These are phyloP conservation scores for Picea glauca DNA, from an alignment of 75 land plant species.

Conservation along the genomic window DNA sequence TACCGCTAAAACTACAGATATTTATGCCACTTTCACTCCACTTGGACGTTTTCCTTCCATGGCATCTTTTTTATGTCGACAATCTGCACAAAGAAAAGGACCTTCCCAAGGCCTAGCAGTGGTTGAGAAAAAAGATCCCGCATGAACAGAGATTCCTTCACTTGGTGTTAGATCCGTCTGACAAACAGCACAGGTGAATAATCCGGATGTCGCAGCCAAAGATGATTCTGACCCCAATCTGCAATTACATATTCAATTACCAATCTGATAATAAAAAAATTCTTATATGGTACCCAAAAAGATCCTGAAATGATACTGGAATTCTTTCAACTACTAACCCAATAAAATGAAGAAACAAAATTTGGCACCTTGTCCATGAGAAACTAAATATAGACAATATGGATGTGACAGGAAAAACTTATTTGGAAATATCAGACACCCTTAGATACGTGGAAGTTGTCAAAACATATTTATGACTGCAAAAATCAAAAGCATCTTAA, in stretches of 20 bases:
- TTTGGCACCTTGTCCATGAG: background rate
- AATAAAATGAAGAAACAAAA: background rate
- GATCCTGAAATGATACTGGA: background rate
- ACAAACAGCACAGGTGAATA: slow-evolving; percentile 79
- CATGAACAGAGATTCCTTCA: slow-evolving; percentile 81
- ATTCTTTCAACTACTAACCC: background rate
- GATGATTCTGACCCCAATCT: slow-evolving; percentile 33
- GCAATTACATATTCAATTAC: slow-evolving; percentile 9
- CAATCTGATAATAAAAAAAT: background rate
- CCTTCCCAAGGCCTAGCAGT: slow-evolving; percentile 74
- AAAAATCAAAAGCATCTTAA: too few relatives aligned
- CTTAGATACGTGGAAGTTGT: too few relatives aligned
- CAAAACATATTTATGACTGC: too few relatives aligned
- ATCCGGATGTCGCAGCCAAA: slow-evolving; percentile 26
- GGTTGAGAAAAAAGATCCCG: slow-evolving; percentile 73
- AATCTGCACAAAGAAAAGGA: slow-evolving; percentile 76
- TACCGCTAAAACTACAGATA: background rate
- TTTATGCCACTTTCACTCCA: slow-evolving; percentile 40
- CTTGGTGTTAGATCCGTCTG: slow-evolving; percentile 66
- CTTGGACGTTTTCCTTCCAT: slow-evolving; percentile 77
- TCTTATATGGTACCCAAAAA: background rate
- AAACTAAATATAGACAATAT: background rate
- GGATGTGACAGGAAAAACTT: background rate
- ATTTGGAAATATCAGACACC: too few relatives aligned
- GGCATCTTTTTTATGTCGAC: slow-evolving; percentile 79